Percentiles rank a stretch among this genome's conserved stretches.
Evolutionary conservation across 371 early-diverging fungal genomes (phyloP).

Genomic region (Batrachochytrium dendrobatidis): DNA sequence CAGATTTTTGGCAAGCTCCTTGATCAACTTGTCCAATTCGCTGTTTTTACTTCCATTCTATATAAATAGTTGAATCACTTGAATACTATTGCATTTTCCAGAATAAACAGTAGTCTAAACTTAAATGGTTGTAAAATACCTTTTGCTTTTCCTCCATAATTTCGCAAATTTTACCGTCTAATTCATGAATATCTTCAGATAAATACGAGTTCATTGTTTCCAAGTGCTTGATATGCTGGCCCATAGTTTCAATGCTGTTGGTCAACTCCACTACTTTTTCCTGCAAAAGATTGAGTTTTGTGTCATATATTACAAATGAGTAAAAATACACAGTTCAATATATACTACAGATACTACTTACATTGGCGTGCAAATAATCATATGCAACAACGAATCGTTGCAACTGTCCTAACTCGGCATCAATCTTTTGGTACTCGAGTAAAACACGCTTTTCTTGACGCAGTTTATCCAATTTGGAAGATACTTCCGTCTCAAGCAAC

Average conservation of each 20-base stretch:
- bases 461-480: slow-evolving; percentile 87
- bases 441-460: slow-evolving; percentile 83
- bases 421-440: slow-evolving; percentile 87
- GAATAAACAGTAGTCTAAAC: too few relatives aligned
- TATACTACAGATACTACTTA: background rate
- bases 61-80: slow-evolving; percentile 9
- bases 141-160: slow-evolving; percentile 15
- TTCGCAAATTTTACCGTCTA: slow-evolving; percentile 21
- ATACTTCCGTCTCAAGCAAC: slow-evolving; percentile 82
- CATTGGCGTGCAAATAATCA: slow-evolving; percentile 50
- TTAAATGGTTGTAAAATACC: slow-evolving; percentile 12
- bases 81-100: slow-evolving; percentile 2
- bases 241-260: slow-evolving; percentile 12
- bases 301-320: background rate
- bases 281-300: too few relatives aligned
- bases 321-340: background rate
- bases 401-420: slow-evolving; percentile 77
- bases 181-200: slow-evolving; percentile 16
- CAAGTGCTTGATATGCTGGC: slow-evolving; percentile 20
- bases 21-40: slow-evolving; percentile 58
- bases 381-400: slow-evolving; percentile 72
- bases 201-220: slow-evolving; percentile 13
- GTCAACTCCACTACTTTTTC: slow-evolving; percentile 5
- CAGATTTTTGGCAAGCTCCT: slow-evolving; percentile 66
- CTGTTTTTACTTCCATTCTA: slow-evolving; percentile 56